Evolutionary conservation across 2,329 filamentous ascomycete species (phyloP).

Genomic region (Septoria petroselini): DNA sequence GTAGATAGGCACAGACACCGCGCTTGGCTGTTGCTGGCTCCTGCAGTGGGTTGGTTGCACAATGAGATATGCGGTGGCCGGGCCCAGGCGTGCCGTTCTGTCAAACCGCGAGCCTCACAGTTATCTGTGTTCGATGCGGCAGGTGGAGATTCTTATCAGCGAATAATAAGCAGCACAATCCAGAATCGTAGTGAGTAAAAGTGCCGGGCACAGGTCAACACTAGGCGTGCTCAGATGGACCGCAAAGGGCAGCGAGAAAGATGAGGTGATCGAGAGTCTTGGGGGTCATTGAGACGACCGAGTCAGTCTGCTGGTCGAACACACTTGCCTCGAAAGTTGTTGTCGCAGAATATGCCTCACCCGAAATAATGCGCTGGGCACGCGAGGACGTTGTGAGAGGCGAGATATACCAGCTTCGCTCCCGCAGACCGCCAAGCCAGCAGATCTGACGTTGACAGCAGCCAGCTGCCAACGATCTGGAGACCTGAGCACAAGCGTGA

Average conservation of each 20-base stretch:
- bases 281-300: conserved; percentile 36
- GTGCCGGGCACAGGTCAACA: conserved; percentile 15
- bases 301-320: not conserved
- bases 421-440: conserved; percentile 12
- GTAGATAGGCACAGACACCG: conserved; percentile 19
- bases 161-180: conserved; percentile 20
- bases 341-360: conserved; percentile 15
- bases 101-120: conserved; percentile 19
- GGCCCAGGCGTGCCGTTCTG: conserved; percentile 10
- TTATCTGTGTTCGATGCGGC: conserved; percentile 18
- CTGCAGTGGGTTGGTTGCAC: conserved; percentile 16
- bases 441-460: conserved; percentile 9
- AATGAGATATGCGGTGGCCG: conserved; percentile 18
- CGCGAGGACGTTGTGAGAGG: conserved; percentile 21
- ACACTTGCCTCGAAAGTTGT: conserved; percentile 3
- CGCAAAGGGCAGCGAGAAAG: conserved; percentile 36
- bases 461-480: not conserved
- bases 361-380: conserved; percentile 6
- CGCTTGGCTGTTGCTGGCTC: conserved; percentile 17
- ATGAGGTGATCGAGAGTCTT: conserved; percentile 37
- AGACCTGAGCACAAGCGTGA: conserved; percentile 9
- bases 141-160: conserved; percentile 24
- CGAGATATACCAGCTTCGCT: conserved; percentile 12
- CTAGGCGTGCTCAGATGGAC: conserved; percentile 30
- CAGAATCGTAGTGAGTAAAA: conserved; percentile 6